Percentiles rank a stretch among this genome's conserved stretches.
Evolutionary conservation across 495 filamentous ascomycete genomes (phyloP).

Genomic region (Aspergillus egyptiacus): DNA sequence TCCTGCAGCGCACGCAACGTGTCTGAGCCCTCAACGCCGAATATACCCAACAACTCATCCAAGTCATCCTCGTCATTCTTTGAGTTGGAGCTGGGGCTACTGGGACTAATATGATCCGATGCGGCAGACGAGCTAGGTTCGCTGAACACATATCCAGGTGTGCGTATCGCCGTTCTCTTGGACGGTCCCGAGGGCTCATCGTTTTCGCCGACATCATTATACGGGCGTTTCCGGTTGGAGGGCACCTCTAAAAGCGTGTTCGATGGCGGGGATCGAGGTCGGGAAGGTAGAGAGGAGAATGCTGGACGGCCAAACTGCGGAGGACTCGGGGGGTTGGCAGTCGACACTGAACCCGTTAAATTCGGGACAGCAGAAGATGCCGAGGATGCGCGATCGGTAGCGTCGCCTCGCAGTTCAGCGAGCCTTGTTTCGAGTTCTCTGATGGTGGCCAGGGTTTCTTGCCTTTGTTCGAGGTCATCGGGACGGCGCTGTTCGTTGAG

Average conservation of each 20-base stretch:
- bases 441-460: conserved; percentile 21
- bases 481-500: conserved; percentile 28
- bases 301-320: conserved; percentile 2
- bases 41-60: conserved; percentile 14
- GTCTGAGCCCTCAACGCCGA: conserved; percentile 27
- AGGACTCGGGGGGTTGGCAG: not conserved
- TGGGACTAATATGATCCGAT: not conserved
- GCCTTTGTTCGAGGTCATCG: conserved; percentile 18
- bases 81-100: no score
- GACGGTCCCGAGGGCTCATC: not conserved
- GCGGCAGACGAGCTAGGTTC: not conserved
- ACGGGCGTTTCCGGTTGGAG: conserved; percentile 14
- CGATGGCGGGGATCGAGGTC: not conserved
- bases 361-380: not conserved
- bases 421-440: conserved; percentile 18
- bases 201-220: not conserved
- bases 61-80: conserved; percentile 9
- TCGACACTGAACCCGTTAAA: not conserved
- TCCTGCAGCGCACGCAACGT: conserved; percentile 29
- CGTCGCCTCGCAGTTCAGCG: conserved; percentile 16
- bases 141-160: not conserved
- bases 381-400: not conserved
- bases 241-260: not conserved
- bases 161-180: not conserved
- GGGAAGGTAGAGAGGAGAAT: conserved; percentile 5